Base-by-base conservation (phyloP, 2,329 filamentous ascomycete genomes). In the Pseudogymnoascus destructans region DNA sequence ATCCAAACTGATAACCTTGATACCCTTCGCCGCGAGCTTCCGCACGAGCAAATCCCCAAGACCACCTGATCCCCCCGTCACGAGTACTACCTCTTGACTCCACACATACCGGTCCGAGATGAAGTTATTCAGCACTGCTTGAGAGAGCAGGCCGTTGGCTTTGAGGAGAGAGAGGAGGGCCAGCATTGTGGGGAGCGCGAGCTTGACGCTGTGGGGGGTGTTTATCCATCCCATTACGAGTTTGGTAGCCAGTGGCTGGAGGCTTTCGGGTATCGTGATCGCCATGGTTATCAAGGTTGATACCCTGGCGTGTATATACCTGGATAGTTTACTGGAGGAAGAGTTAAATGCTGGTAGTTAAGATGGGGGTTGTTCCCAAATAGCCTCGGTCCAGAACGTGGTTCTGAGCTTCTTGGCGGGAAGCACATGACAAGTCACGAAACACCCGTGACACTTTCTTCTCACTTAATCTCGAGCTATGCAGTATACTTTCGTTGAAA, bases 31-130 rank as follows among this genome's bases (percentile, higher is more conserved):
- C 1, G 81, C 82, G 21, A 92, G 75, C 55, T 84, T 69, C 61
- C 77, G 74, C 10, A 85, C 85, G 13, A 89, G 77, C 38, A 77
- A 71, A 30, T 77, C 79, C 5, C 87, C 87, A 64, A 92, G 89
- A 0, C 87, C 87, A 62, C 80, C 80, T 52, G 82, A 80, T 5
- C 87, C 87, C 5, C 87, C 87, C 0, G 87, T 89, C n/a, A 91
- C 77, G 36, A 90, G 73, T 2, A 87, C 83, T 40, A 89, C 73
- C 70, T 89, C 86, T 55, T 76, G 77, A 27, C 74, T 74, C 82
- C 85, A 88, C 17, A 80, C 75, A 68, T 84, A 85, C 25, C 67
- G 70, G 64, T 80, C 77, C n/a, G 65, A 66, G 9, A 67, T 72
- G 72, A 75, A 80, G 66, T 76, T 77, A 67, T 79, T 79, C 55